Conservation (phyloP, 768 basidiomycete species). For the Tylopilus rubrobrunneus region DNA sequence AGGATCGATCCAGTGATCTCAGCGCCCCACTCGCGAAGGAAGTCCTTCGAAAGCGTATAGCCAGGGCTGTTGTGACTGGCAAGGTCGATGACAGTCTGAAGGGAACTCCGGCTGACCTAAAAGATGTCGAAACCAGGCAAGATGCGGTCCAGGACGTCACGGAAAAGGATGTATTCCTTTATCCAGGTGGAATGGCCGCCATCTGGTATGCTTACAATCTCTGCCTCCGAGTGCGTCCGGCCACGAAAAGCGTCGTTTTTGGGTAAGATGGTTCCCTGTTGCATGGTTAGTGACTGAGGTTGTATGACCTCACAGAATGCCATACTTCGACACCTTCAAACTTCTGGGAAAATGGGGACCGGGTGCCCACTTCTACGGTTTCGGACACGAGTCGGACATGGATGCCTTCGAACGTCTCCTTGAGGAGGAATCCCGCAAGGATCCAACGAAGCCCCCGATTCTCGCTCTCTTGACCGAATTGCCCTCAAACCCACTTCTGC, state of each 20-base stretch:
- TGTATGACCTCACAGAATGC: conserved; percentile 56
- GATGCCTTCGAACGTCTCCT: conserved; percentile 67
- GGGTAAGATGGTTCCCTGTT: conserved; percentile 58
- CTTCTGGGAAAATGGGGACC: conserved; percentile 95
- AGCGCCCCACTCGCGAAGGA: too few species aligned
- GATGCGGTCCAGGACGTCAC: too few species aligned
- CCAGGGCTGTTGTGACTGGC: too few species aligned
- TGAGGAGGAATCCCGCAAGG: conserved; percentile 35
- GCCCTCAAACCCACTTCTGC: conserved; percentile 91
- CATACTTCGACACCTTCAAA: conserved; percentile 94
- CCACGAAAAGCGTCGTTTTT: conserved; percentile 86
- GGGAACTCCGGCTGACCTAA: too few species aligned
- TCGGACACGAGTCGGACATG: conserved; percentile 73
- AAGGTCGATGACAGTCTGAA: too few species aligned
- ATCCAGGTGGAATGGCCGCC: conserved; percentile 72
- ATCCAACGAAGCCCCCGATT: conserved; percentile 52
- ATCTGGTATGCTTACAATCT: conserved; percentile 90
- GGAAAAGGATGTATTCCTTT: too few species aligned
- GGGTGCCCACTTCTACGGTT: conserved; percentile 85
- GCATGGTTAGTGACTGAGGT: neutral
- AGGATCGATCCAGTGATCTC: too few species aligned
- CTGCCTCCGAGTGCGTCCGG: conserved; percentile 44
- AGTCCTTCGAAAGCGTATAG: too few species aligned
- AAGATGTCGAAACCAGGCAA: too few species aligned
- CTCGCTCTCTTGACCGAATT: conserved; percentile 89